Base-by-base conservation (phyloP, 2,329 filamentous ascomycete genomes). In the Xylariaceae sp. region DNA sequence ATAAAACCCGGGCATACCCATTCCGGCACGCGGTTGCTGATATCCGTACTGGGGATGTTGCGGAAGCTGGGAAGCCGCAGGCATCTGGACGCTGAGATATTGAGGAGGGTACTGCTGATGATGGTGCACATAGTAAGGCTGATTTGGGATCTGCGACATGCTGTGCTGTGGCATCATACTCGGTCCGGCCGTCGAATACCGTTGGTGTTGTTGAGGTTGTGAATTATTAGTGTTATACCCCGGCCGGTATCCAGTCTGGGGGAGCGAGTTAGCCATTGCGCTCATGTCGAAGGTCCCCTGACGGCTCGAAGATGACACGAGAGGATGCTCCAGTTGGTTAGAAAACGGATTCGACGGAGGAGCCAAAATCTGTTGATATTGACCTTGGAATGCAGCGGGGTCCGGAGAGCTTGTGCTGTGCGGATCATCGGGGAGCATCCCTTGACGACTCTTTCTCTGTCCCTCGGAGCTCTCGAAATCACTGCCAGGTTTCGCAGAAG, bases 101-200 rank as follows among this genome's bases (percentile, higher is more conserved):
- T 74, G 76, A n/a, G 72, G 67, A 62, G 78, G 23, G 23, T 30
- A 74, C 37, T 76, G 76, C 42, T 69, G 66, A 49, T 78, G 75
- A 53, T 78, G 78, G 7, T 76, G 73, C 56, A 78, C 62, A 61
- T 82, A 83, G 63, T 79, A 83, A 23, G 74, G 74, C 52, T 79
- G 78, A 15, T 78, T 71, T 18, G 71, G 61, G 60, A 78, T 69
- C 13, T 72, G 68, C n/a, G 67, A 63, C 65, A 81, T 73, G 23
- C 70, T 62, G 7, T 68, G 65, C 58, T 76, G 76, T n/a, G 71
- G 74, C 57, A 77, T 71, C 66, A 77, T 71, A 9, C 71, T 69
- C n/a, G 74, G 70, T 17, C 76, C 73, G 30, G 67, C 18, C 37
- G 62, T 58, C 13, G 58, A 23, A 39, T 61, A 64, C 52, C 62